Conservation (phyloP, 2,329 filamentous ascomycete genomes). For the Reticulascus tulasneorum region DNA sequence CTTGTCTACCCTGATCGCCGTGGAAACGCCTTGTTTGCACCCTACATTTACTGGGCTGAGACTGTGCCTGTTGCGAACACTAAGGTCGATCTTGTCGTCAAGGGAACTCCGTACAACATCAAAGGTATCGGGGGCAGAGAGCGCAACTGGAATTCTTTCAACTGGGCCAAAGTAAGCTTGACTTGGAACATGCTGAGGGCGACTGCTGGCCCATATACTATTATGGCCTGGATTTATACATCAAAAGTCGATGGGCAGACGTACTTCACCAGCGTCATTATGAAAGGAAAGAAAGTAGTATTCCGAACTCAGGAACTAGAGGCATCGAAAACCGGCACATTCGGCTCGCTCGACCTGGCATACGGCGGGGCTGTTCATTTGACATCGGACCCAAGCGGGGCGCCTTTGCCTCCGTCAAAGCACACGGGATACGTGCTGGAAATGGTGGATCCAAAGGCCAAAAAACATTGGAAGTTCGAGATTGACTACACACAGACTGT, state of each 20-base stretch:
- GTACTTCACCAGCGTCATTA: conserved; percentile 13
- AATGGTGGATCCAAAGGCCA: conserved; percentile 8
- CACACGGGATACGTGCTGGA: conserved; percentile 14
- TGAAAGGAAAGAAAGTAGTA: conserved; percentile 11
- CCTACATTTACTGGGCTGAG: conserved; percentile 13
- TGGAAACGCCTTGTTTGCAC: conserved; percentile 9
- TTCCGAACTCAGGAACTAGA: conserved; percentile 11
- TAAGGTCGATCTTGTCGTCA: conserved; percentile 13
- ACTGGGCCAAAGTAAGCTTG: conserved; percentile 12
- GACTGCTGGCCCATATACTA: conserved; percentile 9
- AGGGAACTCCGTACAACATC: conserved; percentile 13
- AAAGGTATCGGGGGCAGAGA: conserved; percentile 13
- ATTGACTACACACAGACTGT: conserved; percentile 13
- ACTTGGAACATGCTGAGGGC: conserved; percentile 14
- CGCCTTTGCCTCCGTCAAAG: conserved; percentile 7
- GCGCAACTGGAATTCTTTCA: conserved; percentile 14
- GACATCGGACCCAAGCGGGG: conserved; percentile 9
- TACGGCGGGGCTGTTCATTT: conserved; percentile 11
- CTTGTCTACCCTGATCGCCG: conserved; percentile 11
- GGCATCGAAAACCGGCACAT: conserved; percentile 7
- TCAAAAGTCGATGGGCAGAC: conserved; percentile 13
- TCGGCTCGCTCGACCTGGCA: conserved; percentile 9
- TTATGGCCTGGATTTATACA: conserved; percentile 11
- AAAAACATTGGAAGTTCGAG: conserved; percentile 11
- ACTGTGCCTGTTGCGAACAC: conserved; percentile 12